Base-by-base conservation (phyloP, 2,329 filamentous ascomycete species). In the Podosphaera fusca region DNA sequence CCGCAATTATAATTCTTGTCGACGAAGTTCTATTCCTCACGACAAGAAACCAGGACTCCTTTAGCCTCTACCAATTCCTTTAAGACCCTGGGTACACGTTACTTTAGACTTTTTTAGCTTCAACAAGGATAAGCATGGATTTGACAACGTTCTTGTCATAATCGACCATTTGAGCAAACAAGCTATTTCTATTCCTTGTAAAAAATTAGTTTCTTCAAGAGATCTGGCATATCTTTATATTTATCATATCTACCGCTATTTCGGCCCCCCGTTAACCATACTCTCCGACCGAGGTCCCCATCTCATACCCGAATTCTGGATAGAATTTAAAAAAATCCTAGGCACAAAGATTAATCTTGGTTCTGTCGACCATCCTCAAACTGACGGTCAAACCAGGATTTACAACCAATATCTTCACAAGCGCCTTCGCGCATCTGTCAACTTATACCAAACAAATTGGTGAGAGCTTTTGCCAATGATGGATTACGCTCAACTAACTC, bases 11-110 rank as follows among this genome's bases (percentile, higher is more conserved):
- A 10, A 21, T 29, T 14, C 47, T 33, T 51, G 47, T 29, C 47
- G 47, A 12, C 2, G 47, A 12, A 33, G 2, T 29, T 33, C n/a
- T 51, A 30, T 29, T 29, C 47, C 47, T 21, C n/a, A 30, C 2
- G 56, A 58, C 30, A 6, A 36, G n/a, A 58, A 50, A 14, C 50
- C 56, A 21, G 56, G 56, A 10, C 40, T 58, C 12, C 52, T 58
- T 2, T 36, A 58, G n/a, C 56, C 56, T 2, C 52, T 58, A 12
- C 31, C 36, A 34, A 14, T 55, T 3, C 56, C 40, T 21, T 31
- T 9, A 6, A 3, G 38, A 10, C 56, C 56, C 14, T 58, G 40
- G 50, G 12, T 46, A 49, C 51, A 58, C 34, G 30, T 58, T n/a
- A 55, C 50, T 55, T 55, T 58, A 31, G 56, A 58, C 34, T 55